Evolutionary conservation across 768 basidiomycete genomes (phyloP).

Genomic region (Amanita thiersii): DNA sequence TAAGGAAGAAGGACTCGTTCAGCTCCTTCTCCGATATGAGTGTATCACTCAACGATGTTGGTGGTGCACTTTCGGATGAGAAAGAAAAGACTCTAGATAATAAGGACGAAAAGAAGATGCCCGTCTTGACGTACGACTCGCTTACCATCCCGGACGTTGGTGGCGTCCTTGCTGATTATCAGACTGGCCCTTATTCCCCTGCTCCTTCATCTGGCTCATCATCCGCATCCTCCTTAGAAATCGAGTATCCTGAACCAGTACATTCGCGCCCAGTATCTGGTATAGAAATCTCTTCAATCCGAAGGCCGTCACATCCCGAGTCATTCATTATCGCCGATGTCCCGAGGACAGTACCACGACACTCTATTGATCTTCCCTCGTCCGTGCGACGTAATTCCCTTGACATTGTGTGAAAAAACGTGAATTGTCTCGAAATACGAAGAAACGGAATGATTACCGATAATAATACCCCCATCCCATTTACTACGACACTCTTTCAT

Average conservation of each 20-base stretch:
- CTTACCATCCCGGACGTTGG: constrained; percentile 28
- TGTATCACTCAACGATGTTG: constrained; percentile 29
- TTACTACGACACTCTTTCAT: too few relatives aligned
- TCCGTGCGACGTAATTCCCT: constrained; percentile 2
- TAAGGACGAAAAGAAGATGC: constrained; percentile 24
- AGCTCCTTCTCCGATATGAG: constrained; percentile 23
- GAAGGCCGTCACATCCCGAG: constrained; percentile 10
- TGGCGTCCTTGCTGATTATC: constrained; percentile 30
- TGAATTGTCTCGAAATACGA: not conserved
- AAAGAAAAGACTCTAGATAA: constrained; percentile 13
- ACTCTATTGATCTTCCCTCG: constrained; percentile 3
- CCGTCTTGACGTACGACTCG: constrained; percentile 28
- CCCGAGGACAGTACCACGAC: not conserved
- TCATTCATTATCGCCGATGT: not conserved
- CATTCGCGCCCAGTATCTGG: constrained; percentile 17
- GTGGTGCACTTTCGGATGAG: constrained; percentile 21
- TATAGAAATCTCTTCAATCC: constrained; percentile 25
- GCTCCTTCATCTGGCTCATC: constrained; percentile 26
- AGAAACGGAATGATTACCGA: not conserved
- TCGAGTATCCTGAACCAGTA: constrained; percentile 18
- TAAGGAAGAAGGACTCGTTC: constrained; percentile 40
- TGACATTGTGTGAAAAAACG: constrained; percentile 7
- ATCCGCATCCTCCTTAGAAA: constrained; percentile 23
- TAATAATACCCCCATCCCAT: too few relatives aligned
- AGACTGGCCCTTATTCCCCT: constrained; percentile 21